A percentile compares a stretch with the other conserved stretches of the same genome.
phyloP scores from a whole-genome alignment of 2,329 filamentous ascomycete species.

The Sarocladiaceae sp. region DNA sequence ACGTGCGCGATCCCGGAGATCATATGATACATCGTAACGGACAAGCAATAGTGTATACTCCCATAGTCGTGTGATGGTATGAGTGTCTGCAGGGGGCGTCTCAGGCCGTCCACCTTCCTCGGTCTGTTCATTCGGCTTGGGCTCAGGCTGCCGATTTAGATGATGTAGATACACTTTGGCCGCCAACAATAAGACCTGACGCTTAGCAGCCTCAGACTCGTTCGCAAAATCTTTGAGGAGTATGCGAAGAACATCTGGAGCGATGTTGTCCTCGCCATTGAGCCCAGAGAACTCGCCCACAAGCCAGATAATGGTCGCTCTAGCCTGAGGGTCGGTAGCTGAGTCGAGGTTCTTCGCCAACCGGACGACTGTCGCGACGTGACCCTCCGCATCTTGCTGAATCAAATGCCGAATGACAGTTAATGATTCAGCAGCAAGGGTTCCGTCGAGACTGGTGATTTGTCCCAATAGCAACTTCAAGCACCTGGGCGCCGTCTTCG shows the following conservation, averaged over 20 bases:
- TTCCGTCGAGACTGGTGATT: conserved; percentile 82
- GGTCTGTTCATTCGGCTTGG: conserved; percentile 27
- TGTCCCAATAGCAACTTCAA: conserved; percentile 79
- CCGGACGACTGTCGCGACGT: conserved; percentile 80
- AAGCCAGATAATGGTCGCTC: conserved; percentile 95
- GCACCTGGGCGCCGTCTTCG: conserved; percentile 69
- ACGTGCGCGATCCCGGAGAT: conserved; percentile 85
- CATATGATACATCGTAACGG: conserved; percentile 91
- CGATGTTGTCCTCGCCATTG: conserved; percentile 81
- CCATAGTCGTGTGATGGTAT: conserved; percentile 76
- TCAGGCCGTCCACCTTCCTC: conserved; percentile 20
- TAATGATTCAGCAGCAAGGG: conserved; percentile 83
- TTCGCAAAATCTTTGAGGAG: conserved; percentile 78
- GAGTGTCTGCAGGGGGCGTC: conserved; percentile 27
- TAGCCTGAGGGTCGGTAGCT: conserved; percentile 79
- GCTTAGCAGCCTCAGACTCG: conserved; percentile 81
- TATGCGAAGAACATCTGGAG: conserved; percentile 86
- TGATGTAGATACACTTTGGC: conserved; percentile 97
- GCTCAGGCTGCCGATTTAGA: conserved; percentile 59
- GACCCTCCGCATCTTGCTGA: conserved; percentile 78
- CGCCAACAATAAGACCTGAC: conserved; percentile 86
- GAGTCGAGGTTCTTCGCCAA: conserved; percentile 89
- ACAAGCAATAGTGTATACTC: conserved; percentile 79
- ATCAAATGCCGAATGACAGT: conserved; percentile 96
- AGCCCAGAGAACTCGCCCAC: conserved; percentile 88